Conservation (phyloP, 306 rosid species). For the Hippophae tibetana region DNA sequence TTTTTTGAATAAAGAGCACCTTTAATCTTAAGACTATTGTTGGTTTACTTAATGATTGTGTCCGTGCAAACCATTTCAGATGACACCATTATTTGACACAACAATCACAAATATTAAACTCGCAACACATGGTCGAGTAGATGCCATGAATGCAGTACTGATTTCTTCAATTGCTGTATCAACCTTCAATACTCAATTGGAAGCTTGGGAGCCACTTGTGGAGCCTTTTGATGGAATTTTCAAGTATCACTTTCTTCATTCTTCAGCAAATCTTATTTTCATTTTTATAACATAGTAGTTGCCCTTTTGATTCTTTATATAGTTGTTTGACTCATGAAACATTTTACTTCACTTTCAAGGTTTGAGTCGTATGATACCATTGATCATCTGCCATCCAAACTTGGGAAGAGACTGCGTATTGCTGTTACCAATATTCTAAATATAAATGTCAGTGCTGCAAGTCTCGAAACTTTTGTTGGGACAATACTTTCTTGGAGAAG, state of each 20-base stretch:
- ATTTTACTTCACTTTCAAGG: constrained; percentile 34
- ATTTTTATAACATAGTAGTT: constrained; percentile 9
- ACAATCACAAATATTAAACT: constrained; percentile 84
- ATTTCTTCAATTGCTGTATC: constrained; percentile 93
- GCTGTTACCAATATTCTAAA: constrained; percentile 82
- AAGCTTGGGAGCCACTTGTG: constrained; percentile 97
- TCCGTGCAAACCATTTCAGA: constrained; percentile 42
- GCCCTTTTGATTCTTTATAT: constrained; percentile 9
- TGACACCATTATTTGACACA: constrained; percentile 81
- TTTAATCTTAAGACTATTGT: too few species aligned
- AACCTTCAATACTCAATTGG: constrained; percentile 85
- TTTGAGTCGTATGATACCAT: constrained; percentile 77
- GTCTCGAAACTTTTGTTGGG: constrained; percentile 66
- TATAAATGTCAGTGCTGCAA: constrained; percentile 82
- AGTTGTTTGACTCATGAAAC: not conserved
- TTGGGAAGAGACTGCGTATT: constrained; percentile 76
- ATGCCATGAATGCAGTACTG: constrained; percentile 87
- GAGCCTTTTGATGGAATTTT: constrained; percentile 98
- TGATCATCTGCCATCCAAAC: constrained; percentile 42
- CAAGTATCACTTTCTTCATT: constrained; percentile 44
- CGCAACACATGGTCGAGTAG: constrained; percentile 84
- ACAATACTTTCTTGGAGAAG: constrained; percentile 81
- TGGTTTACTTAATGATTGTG: constrained; percentile 1
- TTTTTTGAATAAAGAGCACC: constrained; percentile 7
- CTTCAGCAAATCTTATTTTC: constrained; percentile 1